Conservation (phyloP, 75 land plant species). For the Selaginella moellendorffii region DNA sequence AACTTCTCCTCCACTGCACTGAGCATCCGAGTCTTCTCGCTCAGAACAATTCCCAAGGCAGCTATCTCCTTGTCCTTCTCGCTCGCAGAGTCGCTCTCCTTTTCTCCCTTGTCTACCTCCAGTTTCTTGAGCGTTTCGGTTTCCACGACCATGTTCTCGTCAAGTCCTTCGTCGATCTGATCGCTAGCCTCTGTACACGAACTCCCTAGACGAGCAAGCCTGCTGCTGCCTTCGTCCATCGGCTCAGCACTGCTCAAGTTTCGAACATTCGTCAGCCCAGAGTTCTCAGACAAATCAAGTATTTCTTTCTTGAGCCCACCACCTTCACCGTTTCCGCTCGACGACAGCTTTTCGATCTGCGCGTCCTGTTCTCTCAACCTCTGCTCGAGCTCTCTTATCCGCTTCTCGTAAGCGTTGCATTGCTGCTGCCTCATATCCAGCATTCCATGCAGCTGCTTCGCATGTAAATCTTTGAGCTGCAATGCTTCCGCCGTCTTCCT, state of each 20-base stretch:
- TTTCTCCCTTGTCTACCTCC: no score
- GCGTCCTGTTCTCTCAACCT: constrained; percentile 49
- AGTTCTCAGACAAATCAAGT: constrained; percentile 21
- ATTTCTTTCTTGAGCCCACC: constrained; percentile 11
- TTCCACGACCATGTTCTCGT: background rate
- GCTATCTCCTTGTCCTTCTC: constrained; percentile 19
- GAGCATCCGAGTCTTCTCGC: constrained; percentile 37
- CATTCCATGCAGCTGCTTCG: constrained; percentile 48
- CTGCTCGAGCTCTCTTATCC: constrained; percentile 80
- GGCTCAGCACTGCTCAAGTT: constrained; percentile 32
- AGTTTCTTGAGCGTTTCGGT: no score
- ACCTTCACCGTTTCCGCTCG: background rate
- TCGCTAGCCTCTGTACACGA: no score
- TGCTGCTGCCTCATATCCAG: constrained; percentile 43
- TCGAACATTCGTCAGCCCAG: constrained; percentile 33
- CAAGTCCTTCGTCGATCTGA: no score
- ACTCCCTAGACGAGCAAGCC: no score
- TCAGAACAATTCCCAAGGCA: constrained; percentile 37
- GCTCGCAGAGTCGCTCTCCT: constrained; percentile 15
- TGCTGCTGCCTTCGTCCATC: constrained; percentile 68
- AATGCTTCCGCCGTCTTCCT: constrained; percentile 79
- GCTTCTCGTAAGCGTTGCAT: constrained; percentile 62
- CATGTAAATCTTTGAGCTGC: constrained; percentile 71
- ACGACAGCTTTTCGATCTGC: constrained; percentile 31
- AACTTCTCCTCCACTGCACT: constrained; percentile 41